These are phyloP conservation scores for Cyclotella distinguenda DNA, from an alignment of 108 stramenopile genomes.

Conservation along the genomic window DNA sequence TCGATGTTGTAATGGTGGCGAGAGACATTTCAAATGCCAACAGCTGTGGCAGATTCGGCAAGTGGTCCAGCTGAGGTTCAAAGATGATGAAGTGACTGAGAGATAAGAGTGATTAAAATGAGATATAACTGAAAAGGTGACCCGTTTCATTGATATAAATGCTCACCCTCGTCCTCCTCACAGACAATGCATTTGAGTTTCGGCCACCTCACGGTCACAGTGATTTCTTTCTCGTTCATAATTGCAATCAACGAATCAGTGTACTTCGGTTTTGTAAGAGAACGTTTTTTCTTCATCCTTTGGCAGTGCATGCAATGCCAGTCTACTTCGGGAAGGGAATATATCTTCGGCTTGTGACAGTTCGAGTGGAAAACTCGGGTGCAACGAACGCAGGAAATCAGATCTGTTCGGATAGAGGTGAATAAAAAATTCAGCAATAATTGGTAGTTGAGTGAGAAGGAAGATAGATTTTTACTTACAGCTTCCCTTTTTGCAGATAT, in stretches of 20 bases:
- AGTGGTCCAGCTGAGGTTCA: slow-evolving; percentile 12
- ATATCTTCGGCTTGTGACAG: slow-evolving; percentile 33
- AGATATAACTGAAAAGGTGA: no score
- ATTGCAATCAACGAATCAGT: slow-evolving; percentile 18
- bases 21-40: slow-evolving; percentile 42
- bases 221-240: slow-evolving; percentile 10
- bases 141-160: no score
- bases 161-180: slow-evolving; percentile 22
- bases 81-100: slow-evolving; percentile 7
- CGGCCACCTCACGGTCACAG: slow-evolving; percentile 22
- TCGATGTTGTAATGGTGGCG: slow-evolving; percentile 30
- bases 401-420: neutral
- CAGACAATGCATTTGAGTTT: slow-evolving; percentile 25
- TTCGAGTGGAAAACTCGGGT: slow-evolving; percentile 22
- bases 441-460: neutral
- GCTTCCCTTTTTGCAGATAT: slow-evolving; percentile 27
- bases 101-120: neutral
- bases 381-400: slow-evolving; percentile 33
- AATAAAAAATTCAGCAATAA: neutral
- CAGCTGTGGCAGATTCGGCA: slow-evolving; percentile 36
- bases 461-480: neutral
- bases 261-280: slow-evolving; percentile 14
- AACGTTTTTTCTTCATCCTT: neutral
- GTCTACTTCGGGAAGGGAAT: slow-evolving; percentile 19
- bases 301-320: slow-evolving; percentile 38